phyloP scores from a whole-genome alignment of 768 basidiomycete genomes.

The Tulasnella sp. region DNA sequence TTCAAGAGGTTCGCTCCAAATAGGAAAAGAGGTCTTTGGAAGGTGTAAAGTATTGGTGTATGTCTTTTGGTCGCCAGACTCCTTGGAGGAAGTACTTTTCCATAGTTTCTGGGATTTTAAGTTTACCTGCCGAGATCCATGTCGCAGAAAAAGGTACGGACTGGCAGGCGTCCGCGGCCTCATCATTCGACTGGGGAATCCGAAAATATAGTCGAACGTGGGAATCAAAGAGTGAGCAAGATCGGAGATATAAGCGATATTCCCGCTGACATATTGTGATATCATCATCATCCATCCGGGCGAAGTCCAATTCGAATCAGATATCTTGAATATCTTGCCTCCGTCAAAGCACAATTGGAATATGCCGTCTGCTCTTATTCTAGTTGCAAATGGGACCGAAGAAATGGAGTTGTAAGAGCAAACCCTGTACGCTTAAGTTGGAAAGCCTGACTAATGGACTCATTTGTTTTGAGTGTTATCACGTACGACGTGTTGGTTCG shows the following conservation, averaged over 20 bases:
- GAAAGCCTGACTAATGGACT: not conserved
- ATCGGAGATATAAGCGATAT: not conserved
- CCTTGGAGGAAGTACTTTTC: not conserved
- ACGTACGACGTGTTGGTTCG: conserved; percentile 72
- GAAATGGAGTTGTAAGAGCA: conserved; percentile 72
- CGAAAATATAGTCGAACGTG: not conserved
- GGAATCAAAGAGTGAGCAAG: not conserved
- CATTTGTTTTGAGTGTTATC: conserved; percentile 43
- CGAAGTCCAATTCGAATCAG: not conserved
- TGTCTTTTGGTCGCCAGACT: conserved; percentile 20
- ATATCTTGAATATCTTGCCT: no score
- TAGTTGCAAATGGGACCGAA: conserved; percentile 73
- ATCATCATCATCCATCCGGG: not conserved
- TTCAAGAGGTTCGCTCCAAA: conserved; percentile 52
- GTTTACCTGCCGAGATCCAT: no score
- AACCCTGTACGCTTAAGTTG: not conserved
- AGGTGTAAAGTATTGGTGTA: conserved; percentile 58
- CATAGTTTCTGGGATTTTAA: not conserved
- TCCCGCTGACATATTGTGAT: not conserved
- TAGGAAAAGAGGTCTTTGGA: conserved; percentile 68
- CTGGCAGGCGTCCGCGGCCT: not conserved
- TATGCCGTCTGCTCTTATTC: conserved; percentile 44
- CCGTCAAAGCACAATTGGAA: not conserved
- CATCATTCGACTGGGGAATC: not conserved
- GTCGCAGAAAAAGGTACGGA: no score